These are phyloP conservation scores for Wickerhamomyces sp. DNA, from an alignment of 1,139 yeast species.

Conservation along the genomic window DNA sequence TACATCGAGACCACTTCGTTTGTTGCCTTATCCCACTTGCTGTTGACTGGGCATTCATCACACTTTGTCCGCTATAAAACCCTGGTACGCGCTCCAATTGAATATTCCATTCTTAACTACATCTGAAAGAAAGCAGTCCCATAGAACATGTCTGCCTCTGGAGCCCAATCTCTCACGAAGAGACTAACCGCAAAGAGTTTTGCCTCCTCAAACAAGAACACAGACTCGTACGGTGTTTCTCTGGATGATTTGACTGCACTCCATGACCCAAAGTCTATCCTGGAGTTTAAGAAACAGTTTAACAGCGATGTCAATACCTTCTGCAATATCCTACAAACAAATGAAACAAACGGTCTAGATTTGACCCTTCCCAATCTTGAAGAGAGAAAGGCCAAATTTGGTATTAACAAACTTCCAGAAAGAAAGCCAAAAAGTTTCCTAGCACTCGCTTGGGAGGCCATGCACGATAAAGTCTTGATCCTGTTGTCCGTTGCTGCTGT, in stretches of 20 bases:
- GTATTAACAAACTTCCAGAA: slow-evolving; percentile 67
- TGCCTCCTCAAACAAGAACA: neutral
- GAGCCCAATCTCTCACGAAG: slow-evolving; percentile 1
- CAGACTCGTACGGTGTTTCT: slow-evolving; percentile 8
- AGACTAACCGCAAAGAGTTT: no score
- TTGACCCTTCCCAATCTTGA: slow-evolving; percentile 22
- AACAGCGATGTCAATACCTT: slow-evolving; percentile 19
- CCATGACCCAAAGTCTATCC: slow-evolving; percentile 32
- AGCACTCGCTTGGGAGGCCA: slow-evolving; percentile 69
- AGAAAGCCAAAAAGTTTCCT: slow-evolving; percentile 63
- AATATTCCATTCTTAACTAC: no score
- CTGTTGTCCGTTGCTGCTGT: slow-evolving; percentile 82
- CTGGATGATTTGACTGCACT: slow-evolving; percentile 25
- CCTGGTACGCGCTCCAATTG: no score
- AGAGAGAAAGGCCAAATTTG: slow-evolving; percentile 38
- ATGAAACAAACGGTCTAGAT: slow-evolving; percentile 41
- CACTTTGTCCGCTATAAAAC: no score
- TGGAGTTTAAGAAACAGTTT: slow-evolving; percentile 23
- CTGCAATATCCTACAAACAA: slow-evolving; percentile 32
- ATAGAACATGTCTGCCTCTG: no score
- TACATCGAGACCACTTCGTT: no score
- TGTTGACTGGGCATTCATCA: no score
- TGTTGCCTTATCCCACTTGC: no score
- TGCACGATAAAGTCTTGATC: slow-evolving; percentile 87
- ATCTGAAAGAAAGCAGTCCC: no score